Percentiles rank a stretch among this genome's conserved stretches.
Conservation (phyloP, 2,329 filamentous ascomycete genomes). For the Macrophomina tecta region DNA sequence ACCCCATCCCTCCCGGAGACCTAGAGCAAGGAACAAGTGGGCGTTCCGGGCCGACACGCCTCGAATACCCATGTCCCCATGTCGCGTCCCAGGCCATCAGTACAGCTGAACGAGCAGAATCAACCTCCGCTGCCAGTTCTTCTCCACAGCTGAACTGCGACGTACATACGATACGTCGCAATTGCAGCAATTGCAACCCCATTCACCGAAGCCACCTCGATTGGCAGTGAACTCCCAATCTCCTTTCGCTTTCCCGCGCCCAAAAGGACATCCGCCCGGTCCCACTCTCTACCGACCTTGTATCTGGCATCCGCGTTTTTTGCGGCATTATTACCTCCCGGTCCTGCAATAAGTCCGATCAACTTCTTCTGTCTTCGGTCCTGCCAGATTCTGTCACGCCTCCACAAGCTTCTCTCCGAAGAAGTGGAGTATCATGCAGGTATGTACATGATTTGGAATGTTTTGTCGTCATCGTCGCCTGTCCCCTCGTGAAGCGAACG, state of each 20-base stretch:
- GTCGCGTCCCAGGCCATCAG: background rate
- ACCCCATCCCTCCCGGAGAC: background rate
- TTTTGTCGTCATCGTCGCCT: too few relatives aligned
- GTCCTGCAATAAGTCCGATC: background rate
- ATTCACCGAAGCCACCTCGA: background rate
- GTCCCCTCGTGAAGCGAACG: too few relatives aligned
- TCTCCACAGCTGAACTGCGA: background rate
- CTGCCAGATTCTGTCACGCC: background rate
- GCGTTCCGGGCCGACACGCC: constrained; percentile 10
- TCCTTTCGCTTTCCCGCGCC: background rate
- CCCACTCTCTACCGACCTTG: background rate
- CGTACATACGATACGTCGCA: background rate
- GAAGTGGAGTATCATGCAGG: background rate
- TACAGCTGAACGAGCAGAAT: constrained; percentile 1
- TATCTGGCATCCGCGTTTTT: background rate
- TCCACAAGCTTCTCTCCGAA: background rate
- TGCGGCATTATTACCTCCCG: background rate
- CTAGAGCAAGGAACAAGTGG: background rate
- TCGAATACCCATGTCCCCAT: constrained; percentile 1
- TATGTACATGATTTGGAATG: background rate
- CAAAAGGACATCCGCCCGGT: background rate
- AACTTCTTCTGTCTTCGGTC: background rate
- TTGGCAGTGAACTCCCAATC: background rate
- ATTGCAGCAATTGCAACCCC: background rate
- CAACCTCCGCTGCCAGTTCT: background rate